Percentiles rank a stretch among this genome's conserved stretches.
Evolutionary conservation across 106 monocot genomes (phyloP).

Genomic region (Dendrobium nobile): DNA sequence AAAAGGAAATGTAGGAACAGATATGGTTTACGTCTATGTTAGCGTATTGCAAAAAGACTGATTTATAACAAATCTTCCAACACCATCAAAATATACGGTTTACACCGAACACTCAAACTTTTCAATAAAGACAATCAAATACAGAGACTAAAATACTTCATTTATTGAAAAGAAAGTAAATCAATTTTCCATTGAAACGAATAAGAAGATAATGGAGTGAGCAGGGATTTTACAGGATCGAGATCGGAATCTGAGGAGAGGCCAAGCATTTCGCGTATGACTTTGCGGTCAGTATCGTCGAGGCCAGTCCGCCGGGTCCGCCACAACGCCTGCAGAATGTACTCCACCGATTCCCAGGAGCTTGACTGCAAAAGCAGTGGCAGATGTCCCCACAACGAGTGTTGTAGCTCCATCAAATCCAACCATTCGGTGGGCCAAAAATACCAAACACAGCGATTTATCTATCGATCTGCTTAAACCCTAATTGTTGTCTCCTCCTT

Average conservation of each 20-base stretch:
- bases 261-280: conserved; percentile 50
- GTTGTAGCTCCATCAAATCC: conserved; percentile 1
- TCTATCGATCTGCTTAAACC: neutral
- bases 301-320: conserved; percentile 80
- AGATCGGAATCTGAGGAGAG: conserved; percentile 57
- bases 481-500: neutral
- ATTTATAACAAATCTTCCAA: neutral
- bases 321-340: conserved; percentile 82
- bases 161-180: neutral
- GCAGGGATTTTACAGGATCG: conserved; percentile 37
- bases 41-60: neutral
- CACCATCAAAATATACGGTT: neutral
- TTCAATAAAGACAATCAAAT: neutral
- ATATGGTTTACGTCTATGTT: neutral
- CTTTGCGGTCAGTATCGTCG: conserved; percentile 64
- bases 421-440: neutral
- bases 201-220: neutral
- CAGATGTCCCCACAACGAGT: conserved; percentile 58
- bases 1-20: neutral
- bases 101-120: neutral
- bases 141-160: neutral
- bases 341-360: conserved; percentile 86
- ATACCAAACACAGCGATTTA: neutral
- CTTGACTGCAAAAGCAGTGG: conserved; percentile 51
- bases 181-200: neutral